phyloP scores from a whole-genome alignment of 169 alveolate species.

The Plasmodium cynomolgi region DNA sequence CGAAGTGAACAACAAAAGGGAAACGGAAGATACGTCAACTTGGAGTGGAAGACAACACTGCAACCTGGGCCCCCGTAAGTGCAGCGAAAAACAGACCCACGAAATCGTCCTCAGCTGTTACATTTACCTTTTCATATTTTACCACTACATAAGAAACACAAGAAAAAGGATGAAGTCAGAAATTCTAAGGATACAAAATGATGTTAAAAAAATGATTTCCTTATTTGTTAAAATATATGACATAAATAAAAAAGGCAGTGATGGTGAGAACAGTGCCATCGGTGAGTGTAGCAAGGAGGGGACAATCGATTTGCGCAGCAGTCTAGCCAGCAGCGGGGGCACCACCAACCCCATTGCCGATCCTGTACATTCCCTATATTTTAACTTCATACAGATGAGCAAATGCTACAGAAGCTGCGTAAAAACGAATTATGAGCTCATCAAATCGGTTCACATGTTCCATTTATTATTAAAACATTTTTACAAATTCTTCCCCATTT shows the following conservation, averaged over 20 bases:
- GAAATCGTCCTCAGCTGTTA: conserved; percentile 40
- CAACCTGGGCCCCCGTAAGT: background rate
- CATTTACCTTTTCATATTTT: conserved; percentile 47
- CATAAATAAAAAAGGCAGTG: conserved; percentile 12
- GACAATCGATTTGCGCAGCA: background rate
- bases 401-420: conserved; percentile 52
- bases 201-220: conserved; percentile 47
- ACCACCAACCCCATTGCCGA: background rate
- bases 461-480: conserved; percentile 66
- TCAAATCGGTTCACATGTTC: conserved; percentile 35
- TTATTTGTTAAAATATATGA: conserved; percentile 37
- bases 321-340: background rate
- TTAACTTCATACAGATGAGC: conserved; percentile 22
- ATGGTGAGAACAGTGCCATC: background rate
- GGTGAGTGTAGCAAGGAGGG: background rate
- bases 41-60: background rate
- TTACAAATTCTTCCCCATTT: conserved; percentile 54
- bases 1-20: background rate
- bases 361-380: conserved; percentile 17
- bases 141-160: conserved; percentile 18
- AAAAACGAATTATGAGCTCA: conserved; percentile 54
- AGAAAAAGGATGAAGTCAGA: conserved; percentile 33
- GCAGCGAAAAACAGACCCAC: background rate
- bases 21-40: background rate
- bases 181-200: conserved; percentile 51